A percentile compares a stretch with the other conserved stretches of the same genome.
phyloP scores from a whole-genome alignment of 2,329 filamentous ascomycete species.

The Hortaea werneckii region DNA sequence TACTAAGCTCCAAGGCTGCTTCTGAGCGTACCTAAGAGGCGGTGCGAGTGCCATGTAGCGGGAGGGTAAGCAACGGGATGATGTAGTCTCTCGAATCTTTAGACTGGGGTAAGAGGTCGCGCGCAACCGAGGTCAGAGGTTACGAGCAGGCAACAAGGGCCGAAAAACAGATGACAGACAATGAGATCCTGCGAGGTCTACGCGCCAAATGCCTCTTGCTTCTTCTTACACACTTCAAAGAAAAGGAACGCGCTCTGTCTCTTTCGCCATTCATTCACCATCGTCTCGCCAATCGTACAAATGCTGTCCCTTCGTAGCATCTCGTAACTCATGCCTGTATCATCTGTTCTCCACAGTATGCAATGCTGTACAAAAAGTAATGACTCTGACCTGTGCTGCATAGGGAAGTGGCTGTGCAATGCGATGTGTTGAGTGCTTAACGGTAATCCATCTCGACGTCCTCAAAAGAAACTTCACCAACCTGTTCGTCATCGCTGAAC shows the following conservation, averaged over 20 bases:
- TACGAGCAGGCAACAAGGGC: neutral
- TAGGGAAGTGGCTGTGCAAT: no score
- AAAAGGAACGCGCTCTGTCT: neutral
- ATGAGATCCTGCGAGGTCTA: no score
- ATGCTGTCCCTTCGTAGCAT: neutral
- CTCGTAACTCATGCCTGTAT: neutral
- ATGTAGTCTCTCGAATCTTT: neutral
- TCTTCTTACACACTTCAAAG: neutral
- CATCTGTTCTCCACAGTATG: neutral
- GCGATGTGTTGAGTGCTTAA: conserved; percentile 27
- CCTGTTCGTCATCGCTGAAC: conserved; percentile 48
- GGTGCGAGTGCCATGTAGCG: neutral
- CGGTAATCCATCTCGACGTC: conserved; percentile 52
- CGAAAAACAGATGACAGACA: neutral
- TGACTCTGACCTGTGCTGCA: no score
- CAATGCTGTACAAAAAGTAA: neutral
- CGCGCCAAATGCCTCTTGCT: neutral
- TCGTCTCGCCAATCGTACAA: neutral
- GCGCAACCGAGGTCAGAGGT: neutral
- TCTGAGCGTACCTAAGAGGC: conserved; percentile 5
- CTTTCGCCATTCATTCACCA: neutral
- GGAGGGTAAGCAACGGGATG: neutral
- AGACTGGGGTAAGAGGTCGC: neutral
- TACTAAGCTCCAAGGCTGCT: conserved; percentile 1
- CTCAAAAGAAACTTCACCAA: conserved; percentile 55